phyloP scores from a whole-genome alignment of 768 basidiomycete species.

The Tricholoma hemisulphureum region DNA sequence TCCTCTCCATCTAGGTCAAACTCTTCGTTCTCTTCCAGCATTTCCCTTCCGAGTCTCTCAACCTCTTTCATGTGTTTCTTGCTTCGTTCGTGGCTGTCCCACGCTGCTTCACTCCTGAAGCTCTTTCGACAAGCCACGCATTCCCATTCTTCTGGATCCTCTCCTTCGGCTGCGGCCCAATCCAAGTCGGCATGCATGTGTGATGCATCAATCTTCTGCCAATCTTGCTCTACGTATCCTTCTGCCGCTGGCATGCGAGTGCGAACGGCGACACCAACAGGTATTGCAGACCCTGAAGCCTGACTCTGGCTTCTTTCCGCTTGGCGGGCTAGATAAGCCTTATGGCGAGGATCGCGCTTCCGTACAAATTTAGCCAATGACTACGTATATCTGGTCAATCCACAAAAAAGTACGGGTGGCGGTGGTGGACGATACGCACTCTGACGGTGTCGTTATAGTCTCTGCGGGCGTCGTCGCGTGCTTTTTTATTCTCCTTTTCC shows the following conservation, averaged over 20 bases:
- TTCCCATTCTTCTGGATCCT: conserved; percentile 81
- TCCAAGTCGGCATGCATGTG: conserved; percentile 61
- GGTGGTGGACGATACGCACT: conserved; percentile 43
- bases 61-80: conserved; percentile 91
- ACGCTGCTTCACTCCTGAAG: conserved; percentile 89
- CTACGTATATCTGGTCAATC: conserved; percentile 34
- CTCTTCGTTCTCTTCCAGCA: conserved; percentile 71
- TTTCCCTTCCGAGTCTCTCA: conserved; percentile 70
- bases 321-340: conserved; percentile 56
- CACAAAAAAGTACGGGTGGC: neutral
- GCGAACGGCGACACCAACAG: conserved; percentile 22
- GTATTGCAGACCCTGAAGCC: conserved; percentile 31
- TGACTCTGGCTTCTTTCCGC: conserved; percentile 30
- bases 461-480: conserved; percentile 78
- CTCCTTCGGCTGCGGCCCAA: conserved; percentile 71
- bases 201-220: conserved; percentile 66
- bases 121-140: conserved; percentile 93
- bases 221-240: conserved; percentile 79
- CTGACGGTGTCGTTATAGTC: conserved; percentile 93
- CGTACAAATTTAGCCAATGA: conserved; percentile 72
- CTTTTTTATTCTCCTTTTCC: conserved; percentile 96
- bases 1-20: conserved; percentile 38
- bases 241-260: conserved; percentile 32
- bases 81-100: conserved; percentile 95
- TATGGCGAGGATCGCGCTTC: conserved; percentile 89